These are phyloP conservation scores for Crucihimalaya himalaica DNA, from an alignment of 345 rosid genomes.

Conservation along the genomic window DNA sequence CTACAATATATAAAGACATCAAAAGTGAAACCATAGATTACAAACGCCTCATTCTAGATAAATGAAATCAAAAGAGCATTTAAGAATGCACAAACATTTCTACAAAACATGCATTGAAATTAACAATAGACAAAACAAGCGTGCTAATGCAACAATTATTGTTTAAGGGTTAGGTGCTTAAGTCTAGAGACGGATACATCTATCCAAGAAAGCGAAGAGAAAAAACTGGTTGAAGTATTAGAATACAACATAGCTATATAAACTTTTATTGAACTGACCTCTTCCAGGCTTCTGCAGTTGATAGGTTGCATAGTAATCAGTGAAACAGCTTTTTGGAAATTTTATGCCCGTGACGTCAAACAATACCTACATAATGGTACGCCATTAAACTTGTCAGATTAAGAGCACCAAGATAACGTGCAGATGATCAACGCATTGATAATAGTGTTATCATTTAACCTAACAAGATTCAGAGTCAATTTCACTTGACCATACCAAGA, in stretches of 20 bases:
- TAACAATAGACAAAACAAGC: conserved; percentile 17
- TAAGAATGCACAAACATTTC: conserved; percentile 10
- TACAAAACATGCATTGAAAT: neutral
- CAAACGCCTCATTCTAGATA: neutral
- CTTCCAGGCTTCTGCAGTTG: conserved; percentile 76
- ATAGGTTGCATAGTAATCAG: conserved; percentile 90
- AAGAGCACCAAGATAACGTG: conserved; percentile 3
- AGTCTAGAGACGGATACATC: conserved; percentile 10
- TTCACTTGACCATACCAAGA: conserved; percentile 13
- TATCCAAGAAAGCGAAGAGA: conserved; percentile 5
- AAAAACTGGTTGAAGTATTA: neutral
- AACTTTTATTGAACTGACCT: conserved; percentile 50
- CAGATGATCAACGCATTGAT: conserved; percentile 6
- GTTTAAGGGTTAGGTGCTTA: neutral
- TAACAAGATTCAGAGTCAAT: neutral
- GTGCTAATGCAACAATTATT: neutral
- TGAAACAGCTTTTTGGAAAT: conserved; percentile 85
- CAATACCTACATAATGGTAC: conserved; percentile 60
- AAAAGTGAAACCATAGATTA: conserved; percentile 11
- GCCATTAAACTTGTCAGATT: conserved; percentile 13
- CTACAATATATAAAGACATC: conserved; percentile 44
- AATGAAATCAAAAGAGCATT: conserved; percentile 4
- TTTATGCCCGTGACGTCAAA: conserved; percentile 91
- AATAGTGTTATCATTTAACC: conserved; percentile 7
- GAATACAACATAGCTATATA: conserved; percentile 18